Evolutionary conservation across 345 rosid species (phyloP), one percentile per base, ranked within the genome.

Genomic region (Theobroma cacao): DNA sequence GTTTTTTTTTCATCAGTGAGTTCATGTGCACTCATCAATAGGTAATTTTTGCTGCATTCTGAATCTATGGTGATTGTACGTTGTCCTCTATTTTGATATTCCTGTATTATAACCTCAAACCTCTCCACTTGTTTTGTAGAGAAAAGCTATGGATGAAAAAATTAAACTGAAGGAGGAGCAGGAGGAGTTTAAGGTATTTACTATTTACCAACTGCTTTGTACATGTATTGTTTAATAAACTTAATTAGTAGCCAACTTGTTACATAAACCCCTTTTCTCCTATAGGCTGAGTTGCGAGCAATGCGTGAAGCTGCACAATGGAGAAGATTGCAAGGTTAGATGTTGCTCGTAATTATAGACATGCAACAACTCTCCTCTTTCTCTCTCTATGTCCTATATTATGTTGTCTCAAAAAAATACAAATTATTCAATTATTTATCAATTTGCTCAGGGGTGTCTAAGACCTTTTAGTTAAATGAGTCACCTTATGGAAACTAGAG

Each of bases 241-340:
- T 75, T 58, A 38, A 73, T 66, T 56, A 71, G 40, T 59, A 53
- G 75, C 28, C 45, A 34, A 56, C 61, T 56, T 59, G 64, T 58
- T 62, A 8, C 24, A 0, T 75, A 8, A 50, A 48, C 18, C n/a
- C 18, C 24, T 64, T 72, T 80, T 75, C 30, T 56, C 58, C 24
- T 75, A n/a, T 80, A 95, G 98, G 93, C 47, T 61, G 97, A 95
- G 78, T 81, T 93, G 75, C 88, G 87, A 62, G 90, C 93, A 68
- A 95, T 95, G 98, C 91, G 88, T 61, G 99, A 93, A 83, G 97
- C 96, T 84, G 97, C 98, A 63, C 88, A 88, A 76, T 95, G 98
- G 99, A 87, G 98, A 87, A 95, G 90, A 86, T 85, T 82, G 82
- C 98, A 95, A 89, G 98, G 97, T 91, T 48, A 40, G 81, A 47